Evolutionary conservation across 2,329 filamentous ascomycete genomes (phyloP).

Genomic region (Diaporthe vexans): DNA sequence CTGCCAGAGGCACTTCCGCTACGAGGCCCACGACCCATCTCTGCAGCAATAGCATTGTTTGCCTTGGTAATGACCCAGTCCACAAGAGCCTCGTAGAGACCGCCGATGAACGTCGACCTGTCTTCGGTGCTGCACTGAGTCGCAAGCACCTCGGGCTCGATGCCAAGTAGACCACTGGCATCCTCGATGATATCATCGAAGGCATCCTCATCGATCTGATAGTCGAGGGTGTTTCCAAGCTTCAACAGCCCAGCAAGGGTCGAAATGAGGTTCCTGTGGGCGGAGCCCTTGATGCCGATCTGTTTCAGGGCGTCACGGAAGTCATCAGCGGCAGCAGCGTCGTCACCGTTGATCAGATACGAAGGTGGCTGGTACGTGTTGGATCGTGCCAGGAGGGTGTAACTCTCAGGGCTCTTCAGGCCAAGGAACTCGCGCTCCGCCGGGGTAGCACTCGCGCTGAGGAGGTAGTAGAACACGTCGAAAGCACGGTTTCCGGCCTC

Average conservation of each 20-base stretch:
- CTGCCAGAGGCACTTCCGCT: constrained; percentile 73
- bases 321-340: constrained; percentile 92
- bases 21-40: constrained; percentile 69
- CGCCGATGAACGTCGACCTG: constrained; percentile 83
- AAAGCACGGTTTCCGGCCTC: constrained; percentile 91
- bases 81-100: constrained; percentile 92
- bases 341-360: constrained; percentile 93
- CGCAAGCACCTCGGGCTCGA: constrained; percentile 87
- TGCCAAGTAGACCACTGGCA: constrained; percentile 85
- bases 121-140: constrained; percentile 88
- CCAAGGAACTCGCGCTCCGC: constrained; percentile 91
- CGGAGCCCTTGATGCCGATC: constrained; percentile 92
- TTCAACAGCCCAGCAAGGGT: constrained; percentile 89
- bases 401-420: constrained; percentile 82
- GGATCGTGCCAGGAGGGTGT: constrained; percentile 84
- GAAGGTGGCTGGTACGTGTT: constrained; percentile 88
- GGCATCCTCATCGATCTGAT: constrained; percentile 85
- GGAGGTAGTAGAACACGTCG: constrained; percentile 96
- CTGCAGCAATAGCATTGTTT: constrained; percentile 84
- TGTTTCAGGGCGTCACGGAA: constrained; percentile 88
- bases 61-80: constrained; percentile 95
- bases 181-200: constrained; percentile 92
- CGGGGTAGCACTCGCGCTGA: constrained; percentile 90
- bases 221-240: constrained; percentile 90
- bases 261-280: constrained; percentile 86